Evolutionary conservation across 2,329 filamentous ascomycete genomes (phyloP).

Genomic region (Pseudogymnoascus sp.): DNA sequence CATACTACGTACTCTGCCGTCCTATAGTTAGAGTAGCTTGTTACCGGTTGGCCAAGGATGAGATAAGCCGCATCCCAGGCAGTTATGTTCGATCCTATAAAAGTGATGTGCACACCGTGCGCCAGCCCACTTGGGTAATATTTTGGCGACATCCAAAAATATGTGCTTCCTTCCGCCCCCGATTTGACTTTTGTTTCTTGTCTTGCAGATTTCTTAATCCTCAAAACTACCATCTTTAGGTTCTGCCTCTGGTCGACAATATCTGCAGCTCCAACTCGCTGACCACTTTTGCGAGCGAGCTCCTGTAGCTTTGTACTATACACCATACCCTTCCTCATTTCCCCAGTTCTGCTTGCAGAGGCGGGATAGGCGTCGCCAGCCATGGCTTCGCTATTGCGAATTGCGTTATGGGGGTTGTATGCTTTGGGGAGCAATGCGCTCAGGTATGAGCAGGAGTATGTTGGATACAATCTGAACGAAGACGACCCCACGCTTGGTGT

Average conservation of each 20-base stretch:
- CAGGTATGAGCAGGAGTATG: conserved; percentile 14
- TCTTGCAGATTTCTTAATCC: conserved; percentile 5
- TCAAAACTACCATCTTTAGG: neutral
- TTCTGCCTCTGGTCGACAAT: neutral
- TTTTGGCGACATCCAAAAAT: conserved; percentile 6
- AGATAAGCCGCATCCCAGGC: conserved; percentile 5
- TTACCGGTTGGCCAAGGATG: neutral
- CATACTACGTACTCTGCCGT: neutral
- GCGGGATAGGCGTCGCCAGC: neutral
- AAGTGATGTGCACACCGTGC: conserved; percentile 5
- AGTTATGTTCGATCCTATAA: conserved; percentile 6
- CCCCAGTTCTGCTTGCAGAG: neutral
- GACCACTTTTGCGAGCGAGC: neutral
- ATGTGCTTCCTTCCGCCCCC: conserved; percentile 5
- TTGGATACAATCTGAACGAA: conserved; percentile 53
- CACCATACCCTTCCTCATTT: neutral
- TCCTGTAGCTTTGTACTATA: neutral
- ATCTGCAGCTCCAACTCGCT: neutral
- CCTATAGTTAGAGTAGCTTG: conserved; percentile 3
- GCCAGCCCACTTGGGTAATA: conserved; percentile 4
- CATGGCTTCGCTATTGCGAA: conserved; percentile 4
- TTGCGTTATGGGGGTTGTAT: conserved; percentile 6
- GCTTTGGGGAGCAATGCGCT: conserved; percentile 9
- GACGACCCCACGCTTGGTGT: neutral
- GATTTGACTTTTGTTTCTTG: conserved; percentile 5